Base-by-base conservation (phyloP, 352 stramenopile species). In the Phytophthora vignae region DNA sequence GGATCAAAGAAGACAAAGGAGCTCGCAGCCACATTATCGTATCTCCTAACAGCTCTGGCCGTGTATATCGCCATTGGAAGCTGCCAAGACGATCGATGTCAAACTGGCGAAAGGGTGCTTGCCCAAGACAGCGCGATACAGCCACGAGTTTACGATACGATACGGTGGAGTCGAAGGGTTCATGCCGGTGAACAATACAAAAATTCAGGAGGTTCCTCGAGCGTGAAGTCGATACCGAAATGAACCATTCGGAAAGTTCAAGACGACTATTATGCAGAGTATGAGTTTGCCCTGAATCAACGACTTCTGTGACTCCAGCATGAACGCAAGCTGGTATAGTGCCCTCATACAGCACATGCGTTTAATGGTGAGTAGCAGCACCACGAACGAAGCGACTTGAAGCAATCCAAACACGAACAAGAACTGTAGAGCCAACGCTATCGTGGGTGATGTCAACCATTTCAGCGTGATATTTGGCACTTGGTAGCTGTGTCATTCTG, bases 51-150 rank as follows among this genome's bases (percentile, higher is more conserved):
- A 71, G 17, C 64, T 50, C n/a, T 38, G 38, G 4, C 38, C 56
- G 25, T 61, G 49, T 1, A 56, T 49, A 19, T 67, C 38, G 53
- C 15, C 14, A 15, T 63, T 53, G 27, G 40, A 63, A 38, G 25
- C 62, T 25, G 36, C 55, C 38, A 85, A 74, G 25, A 69, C 60
- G 17, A 83, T 67, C 19, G 74, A 60, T 3, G 68, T 69, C 0
- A 67, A 21, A 58, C 65, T 73, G 19, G 59, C 66, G 29, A 68
- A 73, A 4, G 58, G 59, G 55, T 84, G 63, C 33, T 62, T 73
- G 29, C 67, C 44, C 6, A 58, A 58, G 12, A n/a, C 12, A 3
- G 42, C 22, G 9, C 55, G 58, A 31, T 68, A 59, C 19, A 73
- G 15, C 66, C 58, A 73, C 0, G 52, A 21, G 52, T 72, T 67